These are phyloP conservation scores for Raffaelea ambrosiae DNA, from an alignment of 2,329 filamentous ascomycete species.

Conservation along the genomic window DNA sequence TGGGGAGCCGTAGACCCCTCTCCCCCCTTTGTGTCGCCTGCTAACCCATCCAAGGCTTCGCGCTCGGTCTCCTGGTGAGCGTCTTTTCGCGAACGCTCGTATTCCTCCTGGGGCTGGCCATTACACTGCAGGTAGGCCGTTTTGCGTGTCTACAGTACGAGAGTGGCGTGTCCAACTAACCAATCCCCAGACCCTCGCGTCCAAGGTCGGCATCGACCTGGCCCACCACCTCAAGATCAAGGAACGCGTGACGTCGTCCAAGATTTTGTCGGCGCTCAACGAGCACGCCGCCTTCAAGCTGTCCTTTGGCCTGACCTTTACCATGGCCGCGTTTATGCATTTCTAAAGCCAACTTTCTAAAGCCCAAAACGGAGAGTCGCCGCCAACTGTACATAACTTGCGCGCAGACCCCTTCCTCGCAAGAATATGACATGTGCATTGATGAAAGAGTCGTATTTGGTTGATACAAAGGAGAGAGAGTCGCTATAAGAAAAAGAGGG, in stretches of 20 bases:
- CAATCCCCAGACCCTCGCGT: constrained; percentile 22
- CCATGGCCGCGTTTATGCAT: constrained; percentile 56
- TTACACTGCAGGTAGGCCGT: constrained; percentile 51
- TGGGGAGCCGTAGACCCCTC: too few species aligned
- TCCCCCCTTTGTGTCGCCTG: too few species aligned
- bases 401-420: too few species aligned
- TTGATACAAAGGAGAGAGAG: too few species aligned
- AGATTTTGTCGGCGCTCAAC: constrained; percentile 40
- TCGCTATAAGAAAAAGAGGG: too few species aligned
- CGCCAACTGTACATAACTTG: too few species aligned
- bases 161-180: not conserved
- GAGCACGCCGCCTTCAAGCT: constrained; percentile 56
- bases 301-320: constrained; percentile 65
- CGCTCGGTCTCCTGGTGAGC: constrained; percentile 56
- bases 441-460: too few species aligned
- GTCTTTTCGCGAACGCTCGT: constrained; percentile 65
- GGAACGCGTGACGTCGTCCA: constrained; percentile 26
- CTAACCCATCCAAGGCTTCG: constrained; percentile 37
- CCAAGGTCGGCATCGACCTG: constrained; percentile 33
- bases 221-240: constrained; percentile 27
- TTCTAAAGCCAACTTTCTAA: constrained; percentile 19
- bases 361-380: too few species aligned
- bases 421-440: too few species aligned
- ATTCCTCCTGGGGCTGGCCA: constrained; percentile 54
- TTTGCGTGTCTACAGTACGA: not conserved